Percentiles rank a stretch among this genome's conserved stretches.
phyloP scores from a whole-genome alignment of 305 asterid genomes.

The Caryopteris hybrid region DNA sequence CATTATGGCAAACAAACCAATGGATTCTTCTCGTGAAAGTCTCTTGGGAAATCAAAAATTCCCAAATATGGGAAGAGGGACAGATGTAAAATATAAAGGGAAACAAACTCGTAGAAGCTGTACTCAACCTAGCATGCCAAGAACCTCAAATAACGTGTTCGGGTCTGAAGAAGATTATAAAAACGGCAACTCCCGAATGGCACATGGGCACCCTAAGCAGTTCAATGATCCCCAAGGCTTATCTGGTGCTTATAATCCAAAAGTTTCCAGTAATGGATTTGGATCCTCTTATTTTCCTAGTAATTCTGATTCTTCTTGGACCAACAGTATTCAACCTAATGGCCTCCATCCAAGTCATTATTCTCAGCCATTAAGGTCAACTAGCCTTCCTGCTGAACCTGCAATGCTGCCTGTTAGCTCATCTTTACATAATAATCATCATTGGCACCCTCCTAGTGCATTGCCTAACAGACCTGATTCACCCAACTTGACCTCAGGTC shows the following conservation, averaged over 20 bases:
- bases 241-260: conserved; percentile 40
- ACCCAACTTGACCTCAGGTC: conserved; percentile 26
- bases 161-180: conserved; percentile 55
- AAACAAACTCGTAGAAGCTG: conserved; percentile 45
- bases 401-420: conserved; percentile 34
- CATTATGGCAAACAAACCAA: conserved; percentile 40
- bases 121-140: conserved; percentile 49
- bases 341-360: conserved; percentile 52
- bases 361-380: conserved; percentile 45
- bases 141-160: conserved; percentile 34
- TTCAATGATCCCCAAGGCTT: conserved; percentile 48
- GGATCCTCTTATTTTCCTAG: conserved; percentile 32
- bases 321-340: conserved; percentile 32
- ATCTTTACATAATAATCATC: conserved; percentile 30
- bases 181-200: conserved; percentile 40
- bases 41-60: conserved; percentile 53
- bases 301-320: conserved; percentile 41
- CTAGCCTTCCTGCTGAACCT: conserved; percentile 34
- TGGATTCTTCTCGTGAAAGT: conserved; percentile 44
- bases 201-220: conserved; percentile 54
- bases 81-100: conserved; percentile 55
- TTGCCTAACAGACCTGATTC: conserved; percentile 23
- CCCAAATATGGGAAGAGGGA: conserved; percentile 64
- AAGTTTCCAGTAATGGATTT: conserved; percentile 36
- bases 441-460: conserved; percentile 33